phyloP scores from a whole-genome alignment of 2,329 filamentous ascomycete species.

The Colletotrichum cuscutae region DNA sequence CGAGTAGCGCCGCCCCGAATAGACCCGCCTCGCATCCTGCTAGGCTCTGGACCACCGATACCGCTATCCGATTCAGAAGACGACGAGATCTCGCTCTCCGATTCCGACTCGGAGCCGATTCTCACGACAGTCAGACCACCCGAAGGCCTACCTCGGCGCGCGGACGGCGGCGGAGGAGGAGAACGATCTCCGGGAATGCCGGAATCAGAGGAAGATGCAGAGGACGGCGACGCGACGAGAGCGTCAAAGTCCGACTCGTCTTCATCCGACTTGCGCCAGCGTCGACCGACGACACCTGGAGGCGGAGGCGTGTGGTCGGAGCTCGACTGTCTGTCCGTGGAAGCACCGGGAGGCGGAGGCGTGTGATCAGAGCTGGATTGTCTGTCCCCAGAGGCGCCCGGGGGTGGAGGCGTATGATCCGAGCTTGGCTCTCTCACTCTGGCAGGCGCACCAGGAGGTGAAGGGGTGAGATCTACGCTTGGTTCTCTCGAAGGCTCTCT shows the following conservation, averaged over 20 bases:
- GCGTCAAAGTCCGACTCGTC: constrained; percentile 14
- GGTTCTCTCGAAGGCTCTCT: neutral
- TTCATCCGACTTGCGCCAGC: neutral
- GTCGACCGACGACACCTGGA: neutral
- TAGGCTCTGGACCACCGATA: constrained; percentile 12
- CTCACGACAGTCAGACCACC: constrained; percentile 28
- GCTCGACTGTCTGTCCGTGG: neutral
- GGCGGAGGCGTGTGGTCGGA: constrained; percentile 14
- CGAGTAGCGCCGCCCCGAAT: neutral
- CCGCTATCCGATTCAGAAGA: constrained; percentile 27
- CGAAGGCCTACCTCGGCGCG: constrained; percentile 13
- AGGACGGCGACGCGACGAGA: neutral
- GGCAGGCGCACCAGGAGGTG: neutral
- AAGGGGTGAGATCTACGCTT: constrained; percentile 21
- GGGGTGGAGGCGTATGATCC: constrained; percentile 20
- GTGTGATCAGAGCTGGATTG: constrained; percentile 15
- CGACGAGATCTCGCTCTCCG: constrained; percentile 25
- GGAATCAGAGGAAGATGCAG: constrained; percentile 17
- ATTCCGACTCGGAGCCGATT: constrained; percentile 32
- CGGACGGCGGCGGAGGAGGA: neutral
- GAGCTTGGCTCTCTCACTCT: constrained; percentile 1
- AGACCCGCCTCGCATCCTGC: neutral
- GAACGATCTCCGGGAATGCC: constrained; percentile 20
- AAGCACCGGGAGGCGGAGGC: constrained; percentile 1
- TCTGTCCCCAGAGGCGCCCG: neutral